Conservation (phyloP, 257 asterid species). For the Solanum phureja region DNA sequence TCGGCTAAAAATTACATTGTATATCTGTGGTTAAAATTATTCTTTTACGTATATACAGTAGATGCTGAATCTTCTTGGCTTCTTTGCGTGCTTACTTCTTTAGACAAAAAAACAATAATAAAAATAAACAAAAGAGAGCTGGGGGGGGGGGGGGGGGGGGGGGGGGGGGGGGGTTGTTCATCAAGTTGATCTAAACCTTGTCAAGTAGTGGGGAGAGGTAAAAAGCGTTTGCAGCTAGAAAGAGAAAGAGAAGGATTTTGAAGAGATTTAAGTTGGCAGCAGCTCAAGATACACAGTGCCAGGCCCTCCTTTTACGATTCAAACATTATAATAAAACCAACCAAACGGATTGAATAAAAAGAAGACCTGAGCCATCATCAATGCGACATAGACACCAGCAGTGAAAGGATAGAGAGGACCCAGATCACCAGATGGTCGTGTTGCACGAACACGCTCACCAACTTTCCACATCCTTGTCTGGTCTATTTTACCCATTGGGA, state of each 20-base stretch:
- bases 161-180: not conserved
- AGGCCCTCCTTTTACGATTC: not conserved
- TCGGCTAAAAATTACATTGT: not conserved
- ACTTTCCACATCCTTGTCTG: slow-evolving; percentile 92
- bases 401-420: slow-evolving; percentile 89
- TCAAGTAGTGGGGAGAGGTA: not conserved
- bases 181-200: not conserved
- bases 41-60: not conserved
- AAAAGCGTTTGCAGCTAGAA: not conserved
- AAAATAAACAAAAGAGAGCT: not conserved
- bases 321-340: not conserved
- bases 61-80: not conserved
- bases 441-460: slow-evolving; percentile 72
- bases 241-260: not conserved
- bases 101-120: not conserved
- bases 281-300: not conserved
- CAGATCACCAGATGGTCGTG: slow-evolving; percentile 65
- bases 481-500: slow-evolving; percentile 95
- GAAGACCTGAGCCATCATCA: slow-evolving; percentile 87
- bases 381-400: slow-evolving; percentile 84
- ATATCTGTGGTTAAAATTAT: not conserved
- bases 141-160: too few species aligned
- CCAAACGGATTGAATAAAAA: not conserved
- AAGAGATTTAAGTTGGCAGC: not conserved
- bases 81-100: not conserved